phyloP scores from a whole-genome alignment of 345 rosid species.

The Eucalyptus guilfoylei region DNA sequence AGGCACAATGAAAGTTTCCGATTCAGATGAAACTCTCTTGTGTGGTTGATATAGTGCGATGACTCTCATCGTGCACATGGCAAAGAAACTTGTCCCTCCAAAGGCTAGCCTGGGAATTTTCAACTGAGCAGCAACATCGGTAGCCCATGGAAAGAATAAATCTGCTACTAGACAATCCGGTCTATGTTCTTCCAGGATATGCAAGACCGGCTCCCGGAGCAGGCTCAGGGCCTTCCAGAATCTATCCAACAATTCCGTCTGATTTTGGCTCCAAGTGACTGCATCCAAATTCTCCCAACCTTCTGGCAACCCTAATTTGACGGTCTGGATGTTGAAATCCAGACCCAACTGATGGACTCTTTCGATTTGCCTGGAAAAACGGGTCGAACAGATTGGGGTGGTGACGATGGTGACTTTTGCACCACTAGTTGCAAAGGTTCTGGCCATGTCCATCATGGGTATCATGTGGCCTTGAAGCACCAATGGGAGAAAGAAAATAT shows the following conservation, averaged over 20 bases:
- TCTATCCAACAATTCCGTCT: background rate
- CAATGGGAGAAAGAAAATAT: constrained; percentile 21
- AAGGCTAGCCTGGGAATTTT: constrained; percentile 26
- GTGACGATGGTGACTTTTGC: background rate
- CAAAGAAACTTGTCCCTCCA: constrained; percentile 22
- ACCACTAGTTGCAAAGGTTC: constrained; percentile 1
- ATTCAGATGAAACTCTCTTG: constrained; percentile 8
- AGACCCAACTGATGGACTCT: background rate
- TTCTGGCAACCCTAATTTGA: constrained; percentile 30
- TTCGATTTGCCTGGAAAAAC: background rate
- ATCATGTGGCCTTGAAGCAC: constrained; percentile 23
- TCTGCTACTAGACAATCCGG: constrained; percentile 31
- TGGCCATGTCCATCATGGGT: constrained; percentile 23
- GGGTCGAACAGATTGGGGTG: constrained; percentile 1
- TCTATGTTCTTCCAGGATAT: background rate
- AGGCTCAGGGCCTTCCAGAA: background rate
- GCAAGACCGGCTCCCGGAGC: background rate
- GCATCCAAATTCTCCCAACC: constrained; percentile 30
- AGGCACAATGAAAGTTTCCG: constrained; percentile 17
- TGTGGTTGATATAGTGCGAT: constrained; percentile 9
- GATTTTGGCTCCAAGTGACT: background rate
- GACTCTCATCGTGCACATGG: constrained; percentile 5
- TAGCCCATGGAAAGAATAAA: constrained; percentile 18
- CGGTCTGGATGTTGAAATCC: constrained; percentile 7
- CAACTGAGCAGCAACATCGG: constrained; percentile 4